Percentiles rank a stretch among this genome's conserved stretches.
phyloP scores from a whole-genome alignment of 1,284 basidiomycete species.

The Apiotrichum montevideense region DNA sequence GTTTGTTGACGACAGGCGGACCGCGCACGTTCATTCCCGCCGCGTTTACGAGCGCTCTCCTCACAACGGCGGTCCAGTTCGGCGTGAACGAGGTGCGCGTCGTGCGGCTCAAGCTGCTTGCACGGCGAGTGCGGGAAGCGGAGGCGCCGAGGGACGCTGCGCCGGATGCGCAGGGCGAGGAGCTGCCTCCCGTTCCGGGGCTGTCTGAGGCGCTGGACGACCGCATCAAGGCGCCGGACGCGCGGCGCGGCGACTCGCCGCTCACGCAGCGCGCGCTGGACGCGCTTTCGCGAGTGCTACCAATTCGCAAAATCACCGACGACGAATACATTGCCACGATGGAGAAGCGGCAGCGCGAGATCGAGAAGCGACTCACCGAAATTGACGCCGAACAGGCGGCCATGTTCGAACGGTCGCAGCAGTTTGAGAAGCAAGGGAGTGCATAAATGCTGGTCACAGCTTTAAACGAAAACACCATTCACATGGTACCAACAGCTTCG shows the following conservation, averaged over 20 bases:
- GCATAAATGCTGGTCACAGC: no score
- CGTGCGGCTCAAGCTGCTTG: slow-evolving; percentile 28
- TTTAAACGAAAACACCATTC: no score
- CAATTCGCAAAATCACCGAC: slow-evolving; percentile 35
- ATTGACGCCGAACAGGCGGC: slow-evolving; percentile 36
- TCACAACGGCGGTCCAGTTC: slow-evolving; percentile 32
- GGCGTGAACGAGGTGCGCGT: slow-evolving; percentile 31
- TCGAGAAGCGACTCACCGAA: slow-evolving; percentile 28
- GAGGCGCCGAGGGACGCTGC: neutral
- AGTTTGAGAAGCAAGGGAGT: neutral
- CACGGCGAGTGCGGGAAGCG: slow-evolving; percentile 2
- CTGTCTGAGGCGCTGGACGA: neutral
- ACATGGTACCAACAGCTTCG: no score
- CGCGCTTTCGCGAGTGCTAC: slow-evolving; percentile 25
- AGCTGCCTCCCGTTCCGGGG: neutral
- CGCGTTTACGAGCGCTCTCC: slow-evolving; percentile 30
- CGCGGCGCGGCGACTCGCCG: slow-evolving; percentile 13
- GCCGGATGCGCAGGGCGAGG: no score
- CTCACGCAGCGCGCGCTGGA: slow-evolving; percentile 31
- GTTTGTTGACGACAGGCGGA: slow-evolving; percentile 22
- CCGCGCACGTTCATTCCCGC: slow-evolving; percentile 25
- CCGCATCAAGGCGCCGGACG: neutral
- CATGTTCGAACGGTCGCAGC: slow-evolving; percentile 22
- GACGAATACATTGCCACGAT: slow-evolving; percentile 38
- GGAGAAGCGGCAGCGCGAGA: slow-evolving; percentile 26